Base-by-base conservation (phyloP, 495 filamentous ascomycete species). In the Penicillium robsamsonii region DNA sequence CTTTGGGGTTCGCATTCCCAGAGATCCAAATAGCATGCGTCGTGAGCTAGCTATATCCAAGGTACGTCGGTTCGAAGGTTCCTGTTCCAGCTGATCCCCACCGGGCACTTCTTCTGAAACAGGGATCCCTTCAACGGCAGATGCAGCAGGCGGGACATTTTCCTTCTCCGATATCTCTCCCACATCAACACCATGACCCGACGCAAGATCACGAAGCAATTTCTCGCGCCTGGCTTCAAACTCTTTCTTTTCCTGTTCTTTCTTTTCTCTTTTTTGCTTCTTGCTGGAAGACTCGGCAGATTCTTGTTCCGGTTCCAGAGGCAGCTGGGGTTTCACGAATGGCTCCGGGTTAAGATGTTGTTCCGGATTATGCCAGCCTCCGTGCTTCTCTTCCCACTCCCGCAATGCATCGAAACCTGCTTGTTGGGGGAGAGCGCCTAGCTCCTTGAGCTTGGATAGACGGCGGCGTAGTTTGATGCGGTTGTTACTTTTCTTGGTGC, bases 1-100 rank as follows among this genome's bases (percentile, higher is more conserved):
- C 53, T 81, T 84, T 3, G 89, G 89, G 10, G 78, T 80, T 53
- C 79, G 80, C 5, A 91, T 71, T 31, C 88, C 89, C n/a, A 92
- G 75, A 22, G 87, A 83, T 18, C 85, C 84, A 61, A 91, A 91
- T 0, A 94, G 63, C 57, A 92, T 66, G 56, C 89, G 77, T 41
- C 81, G 80, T 4, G 84, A 83, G 54, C 87, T 85, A 9, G 74
- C 81, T 4, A 90, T 59, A 62, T 92, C 87, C 18, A 91, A 65
- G 1, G 75, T 73, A 53, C 79, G 78, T 57, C 75, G 69, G 38
- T 65, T 69, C 4, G 65, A 67, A 6, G 68, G 53, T 11, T 64
- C 62, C 17, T 56, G 24, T 20, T 58, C 46, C 9, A 18, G 12
- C 29, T 61, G 53, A 43, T 56, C 15, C 11, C 60, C 57, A 43